phyloP scores from a whole-genome alignment of 164 flowering plant species.

The Magnolia officinalis region DNA sequence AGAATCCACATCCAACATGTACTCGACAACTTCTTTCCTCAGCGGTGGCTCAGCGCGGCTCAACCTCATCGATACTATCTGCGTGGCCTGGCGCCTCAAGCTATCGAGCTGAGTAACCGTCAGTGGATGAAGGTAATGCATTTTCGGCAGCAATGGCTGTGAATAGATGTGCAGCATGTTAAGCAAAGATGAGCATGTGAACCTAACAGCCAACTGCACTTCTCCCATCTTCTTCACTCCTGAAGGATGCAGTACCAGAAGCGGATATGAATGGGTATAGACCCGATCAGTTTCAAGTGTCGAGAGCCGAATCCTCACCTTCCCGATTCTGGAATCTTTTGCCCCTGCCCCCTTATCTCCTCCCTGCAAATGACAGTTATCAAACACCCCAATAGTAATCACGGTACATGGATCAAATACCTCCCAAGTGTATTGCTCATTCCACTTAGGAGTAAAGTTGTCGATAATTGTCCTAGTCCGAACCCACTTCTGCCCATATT shows the following conservation, averaged over 20 bases:
- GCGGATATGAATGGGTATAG: slow-evolving; percentile 55
- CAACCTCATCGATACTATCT: slow-evolving; percentile 30
- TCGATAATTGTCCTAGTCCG: slow-evolving; percentile 66
- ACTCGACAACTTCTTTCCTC: slow-evolving; percentile 53
- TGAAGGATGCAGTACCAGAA: slow-evolving; percentile 35
- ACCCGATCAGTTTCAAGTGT: slow-evolving; percentile 44
- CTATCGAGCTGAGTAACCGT: slow-evolving; percentile 35
- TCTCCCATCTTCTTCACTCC: slow-evolving; percentile 70
- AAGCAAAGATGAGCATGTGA: slow-evolving; percentile 33
- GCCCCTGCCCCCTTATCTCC: slow-evolving; percentile 17
- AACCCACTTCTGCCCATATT: slow-evolving; percentile 82
- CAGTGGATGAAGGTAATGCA: slow-evolving; percentile 51
- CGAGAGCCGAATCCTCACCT: slow-evolving; percentile 55
- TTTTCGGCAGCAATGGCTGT: slow-evolving; percentile 40
- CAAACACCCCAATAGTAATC: slow-evolving; percentile 66
- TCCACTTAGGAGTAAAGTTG: slow-evolving; percentile 58
- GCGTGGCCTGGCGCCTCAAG: slow-evolving; percentile 43
- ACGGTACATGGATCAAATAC: slow-evolving; percentile 83
- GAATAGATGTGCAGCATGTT: slow-evolving; percentile 35
- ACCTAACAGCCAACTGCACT: slow-evolving; percentile 52
- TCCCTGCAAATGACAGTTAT: slow-evolving; percentile 38
- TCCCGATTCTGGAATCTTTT: slow-evolving; percentile 45
- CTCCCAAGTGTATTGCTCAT: slow-evolving; percentile 92
- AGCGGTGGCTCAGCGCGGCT: slow-evolving; percentile 58
- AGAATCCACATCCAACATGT: slow-evolving; percentile 52